A percentile compares a stretch with the other conserved stretches of the same genome.
Evolutionary conservation across 306 rosid genomes (phyloP).

Genomic region (Betula pendula): DNA sequence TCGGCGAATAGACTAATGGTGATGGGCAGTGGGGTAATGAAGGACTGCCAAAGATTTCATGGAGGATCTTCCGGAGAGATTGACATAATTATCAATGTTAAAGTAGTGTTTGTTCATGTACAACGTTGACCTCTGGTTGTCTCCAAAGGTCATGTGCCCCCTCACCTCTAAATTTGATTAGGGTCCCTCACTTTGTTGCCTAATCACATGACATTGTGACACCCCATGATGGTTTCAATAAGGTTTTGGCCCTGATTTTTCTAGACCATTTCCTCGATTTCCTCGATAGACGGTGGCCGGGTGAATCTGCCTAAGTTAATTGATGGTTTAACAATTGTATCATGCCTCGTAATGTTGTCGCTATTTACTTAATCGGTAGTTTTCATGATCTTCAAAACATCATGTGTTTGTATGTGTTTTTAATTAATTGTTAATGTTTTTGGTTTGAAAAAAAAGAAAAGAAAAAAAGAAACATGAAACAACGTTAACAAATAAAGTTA

Average conservation of each 20-base stretch:
- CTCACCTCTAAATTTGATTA: neutral
- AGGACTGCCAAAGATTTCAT: too few species aligned
- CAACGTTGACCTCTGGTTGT: neutral
- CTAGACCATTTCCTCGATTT: conserved; percentile 1
- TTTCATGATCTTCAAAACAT: too few species aligned
- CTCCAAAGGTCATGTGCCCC: neutral
- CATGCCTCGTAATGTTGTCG: too few species aligned
- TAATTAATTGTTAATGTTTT: too few species aligned
- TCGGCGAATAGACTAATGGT: neutral
- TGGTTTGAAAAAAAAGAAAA: too few species aligned
- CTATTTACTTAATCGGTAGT: too few species aligned
- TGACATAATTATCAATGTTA: neutral
- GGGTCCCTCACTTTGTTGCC: conserved; percentile 3
- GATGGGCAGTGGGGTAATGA: neutral
- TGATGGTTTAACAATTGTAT: too few species aligned
- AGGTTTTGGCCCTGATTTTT: conserved; percentile 16
- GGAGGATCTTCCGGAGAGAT: neutral
- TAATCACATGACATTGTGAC: conserved; percentile 17
- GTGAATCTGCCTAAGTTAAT: neutral
- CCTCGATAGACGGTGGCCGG: neutral
- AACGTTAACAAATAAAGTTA: too few species aligned
- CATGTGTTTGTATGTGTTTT: too few species aligned
- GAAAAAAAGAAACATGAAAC: too few species aligned
- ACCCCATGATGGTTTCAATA: conserved; percentile 17
- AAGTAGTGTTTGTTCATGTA: neutral